phyloP scores from a whole-genome alignment of 495 filamentous ascomycete genomes.

The Jackrogersella multiformis region DNA sequence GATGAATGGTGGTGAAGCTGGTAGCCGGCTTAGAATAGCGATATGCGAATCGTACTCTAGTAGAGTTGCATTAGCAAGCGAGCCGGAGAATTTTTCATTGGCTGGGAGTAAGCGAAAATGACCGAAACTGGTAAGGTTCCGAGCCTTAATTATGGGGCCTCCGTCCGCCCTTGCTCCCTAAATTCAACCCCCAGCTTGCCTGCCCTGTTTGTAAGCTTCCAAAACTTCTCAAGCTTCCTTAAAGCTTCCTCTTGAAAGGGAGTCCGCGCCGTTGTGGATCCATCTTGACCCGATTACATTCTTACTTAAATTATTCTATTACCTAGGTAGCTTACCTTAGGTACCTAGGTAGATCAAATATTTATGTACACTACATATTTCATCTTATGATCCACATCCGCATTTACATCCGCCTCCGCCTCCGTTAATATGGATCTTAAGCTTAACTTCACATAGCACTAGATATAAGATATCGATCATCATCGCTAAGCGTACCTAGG shows the following conservation, averaged over 20 bases:
- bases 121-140: conserved; percentile 36
- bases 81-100: conserved; percentile 59
- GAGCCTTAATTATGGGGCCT: conserved; percentile 34
- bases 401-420: no score
- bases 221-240: neutral
- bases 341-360: neutral
- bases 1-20: no score
- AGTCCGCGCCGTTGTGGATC: neutral
- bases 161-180: conserved; percentile 6
- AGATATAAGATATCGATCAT: no score
- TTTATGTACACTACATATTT: no score
- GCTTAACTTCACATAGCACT: no score
- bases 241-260: no score
- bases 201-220: neutral
- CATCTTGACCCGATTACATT: neutral
- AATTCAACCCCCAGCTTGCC: neutral
- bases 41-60: conserved; percentile 1
- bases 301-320: neutral
- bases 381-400: no score
- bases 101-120: conserved; percentile 55
- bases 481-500: neutral
- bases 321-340: neutral
- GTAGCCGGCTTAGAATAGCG: neutral
- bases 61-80: conserved; percentile 52
- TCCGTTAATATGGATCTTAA: no score